Evolutionary conservation across 108 stramenopile genomes (phyloP), one percentile per base, ranked within the genome.

Genomic region (Pseudonitzschia multistriata): DNA sequence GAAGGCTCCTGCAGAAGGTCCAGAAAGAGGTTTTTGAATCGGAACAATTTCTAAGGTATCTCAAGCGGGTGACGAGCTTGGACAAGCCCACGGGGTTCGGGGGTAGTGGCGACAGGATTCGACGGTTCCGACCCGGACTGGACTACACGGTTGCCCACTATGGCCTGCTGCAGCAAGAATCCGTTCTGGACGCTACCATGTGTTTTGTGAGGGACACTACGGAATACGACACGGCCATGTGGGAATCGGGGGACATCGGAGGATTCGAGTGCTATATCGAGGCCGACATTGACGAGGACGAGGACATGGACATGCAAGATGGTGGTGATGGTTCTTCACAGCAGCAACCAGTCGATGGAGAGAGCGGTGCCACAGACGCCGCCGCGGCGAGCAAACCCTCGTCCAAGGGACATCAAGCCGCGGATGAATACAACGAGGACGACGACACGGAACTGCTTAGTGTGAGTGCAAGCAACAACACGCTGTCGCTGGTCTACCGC

Each of bases 71-170:
- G 17, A 89, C 92, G 10, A 83, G 87, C 59, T 73, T 91, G 21
- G 85, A 83, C 5, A 64, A 72, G 14, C 88, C 92, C 30, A 73
- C 85, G 3, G 93, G 85, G 0, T 79, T 85, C 25, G 0, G 35
- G 8, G 73, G 86, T 13, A 85, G 85, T 0, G 53, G 80, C n/a
- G 15, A 21, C 49, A 6, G 8, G 37, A 83, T 93, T 19, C 82
- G 98, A 39, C 85, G 96, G 8, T 98, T 98, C 76, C 91, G 98
- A 0, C 95, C 96, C 19, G 98, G 98, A 1, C 77, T 97, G 29
- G 98, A 98, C 79, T 98, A 98, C 71, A 97, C 96, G 1, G 96
- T 98, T 24, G 98, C 98, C 4, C 95, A 97, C 67, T 86, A 96
- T 77, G 94, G 94, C 2, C 76, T 93, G 17, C 62, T 93, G 34